phyloP scores from a whole-genome alignment of 805 yeast species.

The Myxozyma mucilagina region DNA sequence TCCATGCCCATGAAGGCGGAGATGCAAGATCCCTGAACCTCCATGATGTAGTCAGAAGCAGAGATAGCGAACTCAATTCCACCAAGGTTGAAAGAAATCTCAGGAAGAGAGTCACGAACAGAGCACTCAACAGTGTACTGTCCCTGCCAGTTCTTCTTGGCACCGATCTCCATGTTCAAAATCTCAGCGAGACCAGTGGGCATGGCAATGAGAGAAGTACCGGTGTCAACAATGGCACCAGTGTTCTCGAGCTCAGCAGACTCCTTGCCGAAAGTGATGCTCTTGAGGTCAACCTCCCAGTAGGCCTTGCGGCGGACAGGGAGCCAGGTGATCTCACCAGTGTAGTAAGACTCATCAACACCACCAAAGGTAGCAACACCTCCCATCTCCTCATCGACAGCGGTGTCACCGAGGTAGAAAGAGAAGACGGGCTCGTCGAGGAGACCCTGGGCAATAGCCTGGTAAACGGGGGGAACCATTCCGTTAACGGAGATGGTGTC shows the following conservation, averaged over 20 bases:
- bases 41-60: slow-evolving; percentile 90
- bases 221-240: slow-evolving; percentile 98
- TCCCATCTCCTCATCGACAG: slow-evolving; percentile 60
- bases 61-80: slow-evolving; percentile 90
- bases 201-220: slow-evolving; percentile 92
- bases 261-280: slow-evolving; percentile 89
- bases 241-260: slow-evolving; percentile 75
- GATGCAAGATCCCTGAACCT: slow-evolving; percentile 91
- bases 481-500: slow-evolving; percentile 85
- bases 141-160: slow-evolving; percentile 95
- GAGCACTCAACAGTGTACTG: slow-evolving; percentile 94
- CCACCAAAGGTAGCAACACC: slow-evolving; percentile 98
- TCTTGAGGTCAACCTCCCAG: slow-evolving; percentile 96
- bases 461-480: slow-evolving; percentile 91
- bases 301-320: slow-evolving; percentile 99
- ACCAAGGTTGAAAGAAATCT: slow-evolving; percentile 82
- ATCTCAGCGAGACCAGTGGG: slow-evolving; percentile 96
- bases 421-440: slow-evolving; percentile 84
- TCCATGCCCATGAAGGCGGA: slow-evolving; percentile 97
- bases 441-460: slow-evolving; percentile 78
- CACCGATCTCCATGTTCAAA: slow-evolving; percentile 93
- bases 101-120: slow-evolving; percentile 80
- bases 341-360: slow-evolving; percentile 68
- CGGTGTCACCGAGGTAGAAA: slow-evolving; percentile 82
- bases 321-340: slow-evolving; percentile 88